phyloP scores from a whole-genome alignment of 495 filamentous ascomycete genomes.

The Penicillium samsonianum region DNA sequence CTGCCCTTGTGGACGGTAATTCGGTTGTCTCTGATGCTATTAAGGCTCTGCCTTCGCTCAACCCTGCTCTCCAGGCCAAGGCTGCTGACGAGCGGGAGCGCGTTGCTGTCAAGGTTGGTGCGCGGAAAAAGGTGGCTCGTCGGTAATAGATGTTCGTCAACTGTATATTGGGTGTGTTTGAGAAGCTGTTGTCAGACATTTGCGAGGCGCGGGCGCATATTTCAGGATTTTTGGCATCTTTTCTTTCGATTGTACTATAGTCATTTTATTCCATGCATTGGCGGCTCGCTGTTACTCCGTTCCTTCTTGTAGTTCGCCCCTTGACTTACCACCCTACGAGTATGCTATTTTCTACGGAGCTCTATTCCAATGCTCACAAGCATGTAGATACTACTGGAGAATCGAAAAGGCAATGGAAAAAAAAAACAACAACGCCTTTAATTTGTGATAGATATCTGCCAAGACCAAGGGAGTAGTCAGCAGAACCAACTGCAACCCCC shows the following conservation, averaged over 20 bases:
- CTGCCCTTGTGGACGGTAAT: conserved; percentile 42
- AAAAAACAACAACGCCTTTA: neutral
- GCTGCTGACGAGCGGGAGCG: conserved; percentile 42
- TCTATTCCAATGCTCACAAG: neutral
- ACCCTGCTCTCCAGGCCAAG: conserved; percentile 35
- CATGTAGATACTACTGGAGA: neutral
- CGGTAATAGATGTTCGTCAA: conserved; percentile 25
- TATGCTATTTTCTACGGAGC: neutral
- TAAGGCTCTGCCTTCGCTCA: conserved; percentile 37
- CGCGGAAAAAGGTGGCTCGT: conserved; percentile 33
- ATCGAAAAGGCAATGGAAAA: neutral
- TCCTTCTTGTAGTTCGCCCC: neutral
- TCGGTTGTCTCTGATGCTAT: conserved; percentile 36
- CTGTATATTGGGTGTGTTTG: conserved; percentile 32
- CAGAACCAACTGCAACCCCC: neutral
- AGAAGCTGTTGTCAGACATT: conserved; percentile 35
- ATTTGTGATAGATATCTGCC: neutral
- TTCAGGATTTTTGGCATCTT: conserved; percentile 33
- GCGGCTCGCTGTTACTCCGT: conserved; percentile 25
- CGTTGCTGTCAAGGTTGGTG: conserved; percentile 39
- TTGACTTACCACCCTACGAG: neutral
- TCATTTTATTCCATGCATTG: conserved; percentile 34
- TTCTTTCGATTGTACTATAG: conserved; percentile 46
- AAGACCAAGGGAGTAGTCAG: neutral
- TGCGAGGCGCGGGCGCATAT: conserved; percentile 43